Conservation (phyloP, 805 yeast genomes). For the Debaryomyces hansenii region DNA sequence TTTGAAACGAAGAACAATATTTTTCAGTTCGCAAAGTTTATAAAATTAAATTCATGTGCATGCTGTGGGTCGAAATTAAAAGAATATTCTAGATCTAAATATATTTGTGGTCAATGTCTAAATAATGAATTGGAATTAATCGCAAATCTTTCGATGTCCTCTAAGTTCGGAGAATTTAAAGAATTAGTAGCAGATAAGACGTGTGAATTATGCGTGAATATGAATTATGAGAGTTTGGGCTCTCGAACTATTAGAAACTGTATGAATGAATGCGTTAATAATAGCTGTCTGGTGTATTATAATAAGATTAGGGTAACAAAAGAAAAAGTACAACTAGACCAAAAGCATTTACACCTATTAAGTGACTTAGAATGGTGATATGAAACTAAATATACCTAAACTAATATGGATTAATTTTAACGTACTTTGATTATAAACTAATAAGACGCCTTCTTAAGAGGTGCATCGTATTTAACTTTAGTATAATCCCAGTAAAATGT, state of each 20-base stretch:
- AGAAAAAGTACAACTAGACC: constrained; percentile 15
- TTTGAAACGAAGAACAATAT: constrained; percentile 3
- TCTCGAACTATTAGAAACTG: constrained; percentile 5
- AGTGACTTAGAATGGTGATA: constrained; percentile 10
- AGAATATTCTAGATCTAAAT: constrained; percentile 1
- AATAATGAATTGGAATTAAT: constrained; percentile 35
- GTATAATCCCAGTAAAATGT: constrained; percentile 45
- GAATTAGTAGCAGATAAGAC: constrained; percentile 6
- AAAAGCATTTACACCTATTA: constrained; percentile 6
- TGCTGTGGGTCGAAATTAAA: constrained; percentile 22
- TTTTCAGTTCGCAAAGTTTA: constrained; percentile 11
- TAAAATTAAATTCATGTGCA: constrained; percentile 21
- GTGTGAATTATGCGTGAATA: constrained; percentile 23
- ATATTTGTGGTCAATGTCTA: constrained; percentile 19
- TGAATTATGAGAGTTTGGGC: constrained; percentile 14
- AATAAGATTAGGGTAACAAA: constrained; percentile 45
- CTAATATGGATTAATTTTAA: too few relatives aligned
- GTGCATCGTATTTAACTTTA: constrained; percentile 6
- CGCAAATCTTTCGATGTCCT: constrained; percentile 24
- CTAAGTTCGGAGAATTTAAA: constrained; percentile 23
- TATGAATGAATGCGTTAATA: constrained; percentile 49
- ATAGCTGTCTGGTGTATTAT: constrained; percentile 65
- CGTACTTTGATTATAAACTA: too few relatives aligned
- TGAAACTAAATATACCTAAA: too few relatives aligned
- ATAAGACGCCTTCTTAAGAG: constrained; percentile 1